Evolutionary conservation across 75 land plant genomes (phyloP), one percentile per base, ranked within the genome.

Genomic region (Cryptomeria japonica): DNA sequence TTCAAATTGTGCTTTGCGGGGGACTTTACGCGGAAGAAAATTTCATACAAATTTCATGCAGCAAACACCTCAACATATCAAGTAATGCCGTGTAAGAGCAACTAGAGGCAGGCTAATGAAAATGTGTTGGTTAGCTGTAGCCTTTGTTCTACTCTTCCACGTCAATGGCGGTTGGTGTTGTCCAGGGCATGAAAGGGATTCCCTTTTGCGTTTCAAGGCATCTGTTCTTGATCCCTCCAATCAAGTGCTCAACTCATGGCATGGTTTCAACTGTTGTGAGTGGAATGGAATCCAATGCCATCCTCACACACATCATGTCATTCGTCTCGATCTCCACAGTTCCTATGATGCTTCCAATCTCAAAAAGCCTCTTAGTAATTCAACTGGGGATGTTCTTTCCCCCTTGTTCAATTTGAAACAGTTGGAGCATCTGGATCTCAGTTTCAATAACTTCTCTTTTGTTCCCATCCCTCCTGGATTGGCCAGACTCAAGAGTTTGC

Each of bases 351-450:
- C 2, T 1, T 41, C 2, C 41, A n/a, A n/a, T n/a, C 19, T 78
- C n/a, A n/a, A n/a, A n/a, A 16, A 1, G 16, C 0, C 7, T 68
- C n/a, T 68, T n/a, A 22, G 42, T 19, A 38, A 22, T 78, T 39
- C 39, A 22, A 39, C 9, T 16, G 80, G 80, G 18, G 41, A 16
- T 18, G 3, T 78, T 32, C 44, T 16, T 38, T 15, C 86, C 53
- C 44, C 90, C 49, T 61, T 89, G 46, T 25, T 51, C 5, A 42
- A 85, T 14, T 42, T 88, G 86, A 25, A 86, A 37, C 51, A 78
- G 10, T 46, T 92, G 56, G 7, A 46, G 44, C 55, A 68, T 34
- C 44, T 92, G 86, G 93, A 92, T 56, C 31, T 92, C 5, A 92
- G 91, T 32, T 1, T 0, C 18, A 92, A 90, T 72, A n/a, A 80